Evolutionary conservation across 805 yeast genomes (phyloP), one percentile per base, ranked within the genome.

Genomic region (Jamesozyma jinghongensis): DNA sequence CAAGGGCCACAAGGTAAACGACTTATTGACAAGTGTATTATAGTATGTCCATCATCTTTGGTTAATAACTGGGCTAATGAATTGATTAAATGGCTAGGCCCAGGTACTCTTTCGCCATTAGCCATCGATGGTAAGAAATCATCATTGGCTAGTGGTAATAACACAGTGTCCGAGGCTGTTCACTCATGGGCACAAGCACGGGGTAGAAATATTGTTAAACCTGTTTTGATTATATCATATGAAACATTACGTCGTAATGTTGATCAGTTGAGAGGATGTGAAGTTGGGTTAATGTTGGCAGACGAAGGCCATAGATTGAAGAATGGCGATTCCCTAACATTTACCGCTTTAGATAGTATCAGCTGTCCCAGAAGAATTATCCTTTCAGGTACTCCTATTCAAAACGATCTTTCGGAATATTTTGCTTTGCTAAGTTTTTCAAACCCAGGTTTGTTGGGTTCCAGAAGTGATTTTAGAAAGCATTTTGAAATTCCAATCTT

Each of bases 11-110:
- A 88, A 40, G 77, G 79, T 8, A 77, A 71, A 49, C 77, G 79
- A 39, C 80, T 94, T 1, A 92, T 92, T 14, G 85, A 81, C 40
- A 92, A 92, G 60, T 82, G 90, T 49, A 80, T 90, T 38, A 86
- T 90, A 44, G 97, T 87, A 1, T 90, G 98, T 57, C 98, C 98
- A 1, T 85, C 96, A 0, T 83, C 95, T 8, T 68, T 90, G 51
- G 98, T 90, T 25, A 73, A 86, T 43, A 90, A 90, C 55, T 90
- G 98, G 98, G 97, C 97, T 1, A 90, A 92, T 57, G 98, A 90
- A 63, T 75, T 90, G 39, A 75, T 78, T 31, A 90, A 90, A 61
- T 90, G 98, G 98, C 69, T 90, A 17, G 98, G 98, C 0, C 83
- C 81, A 49, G 95, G 92, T n/a, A 77, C 84, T 0, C 57, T 90